phyloP scores from a whole-genome alignment of 345 rosid genomes.

The Dovyalis caffra region DNA sequence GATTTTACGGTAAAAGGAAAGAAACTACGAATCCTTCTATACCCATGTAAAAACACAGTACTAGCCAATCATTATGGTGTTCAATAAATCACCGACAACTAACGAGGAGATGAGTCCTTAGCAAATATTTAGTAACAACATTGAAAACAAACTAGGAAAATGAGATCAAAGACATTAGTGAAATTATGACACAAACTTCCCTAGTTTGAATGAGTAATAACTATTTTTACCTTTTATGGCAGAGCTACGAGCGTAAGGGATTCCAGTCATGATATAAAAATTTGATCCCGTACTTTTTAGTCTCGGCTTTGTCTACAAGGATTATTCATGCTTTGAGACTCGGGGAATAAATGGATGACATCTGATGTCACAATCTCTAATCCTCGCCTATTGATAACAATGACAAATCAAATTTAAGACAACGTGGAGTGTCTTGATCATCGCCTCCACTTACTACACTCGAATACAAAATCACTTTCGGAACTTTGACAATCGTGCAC shows the following conservation, averaged over 20 bases:
- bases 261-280: conserved; percentile 40
- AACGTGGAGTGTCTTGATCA: conserved; percentile 84
- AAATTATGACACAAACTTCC: no score
- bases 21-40: neutral
- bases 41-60: neutral
- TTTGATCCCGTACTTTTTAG: conserved; percentile 38
- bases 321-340: conserved; percentile 10
- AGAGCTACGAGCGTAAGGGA: conserved; percentile 73
- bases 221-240: no score
- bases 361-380: conserved; percentile 18
- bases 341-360: conserved; percentile 24
- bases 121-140: no score
- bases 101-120: conserved; percentile 46
- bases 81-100: neutral
- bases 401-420: conserved; percentile 46
- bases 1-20: neutral
- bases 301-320: conserved; percentile 28
- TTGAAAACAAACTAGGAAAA: no score
- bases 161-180: no score
- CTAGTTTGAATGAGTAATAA: no score
- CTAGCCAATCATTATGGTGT: neutral
- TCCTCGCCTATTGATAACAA: conserved; percentile 13
- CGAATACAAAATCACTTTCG: conserved; percentile 38
- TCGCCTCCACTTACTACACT: conserved; percentile 86
- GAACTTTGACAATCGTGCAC: conserved; percentile 29